Evolutionary conservation across 208 protist genomes (phyloP).

Genomic region (Trichomonas gallinae): DNA sequence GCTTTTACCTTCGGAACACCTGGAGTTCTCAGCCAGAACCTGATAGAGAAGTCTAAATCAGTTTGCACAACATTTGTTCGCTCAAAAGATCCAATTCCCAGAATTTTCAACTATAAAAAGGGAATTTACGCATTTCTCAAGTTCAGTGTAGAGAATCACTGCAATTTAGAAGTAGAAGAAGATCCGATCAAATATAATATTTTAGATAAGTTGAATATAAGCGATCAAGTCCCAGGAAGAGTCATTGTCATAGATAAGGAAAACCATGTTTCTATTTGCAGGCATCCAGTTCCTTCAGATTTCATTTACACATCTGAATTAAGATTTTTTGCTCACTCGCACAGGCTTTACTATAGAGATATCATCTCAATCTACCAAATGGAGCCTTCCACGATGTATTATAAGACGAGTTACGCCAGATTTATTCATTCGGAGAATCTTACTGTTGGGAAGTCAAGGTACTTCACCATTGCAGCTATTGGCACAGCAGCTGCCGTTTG

Average conservation of each 20-base stretch:
- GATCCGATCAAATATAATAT: not conserved
- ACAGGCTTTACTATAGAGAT: not conserved
- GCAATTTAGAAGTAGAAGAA: not conserved
- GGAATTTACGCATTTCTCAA: not conserved
- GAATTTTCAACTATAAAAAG: not conserved
- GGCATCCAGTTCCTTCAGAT: not conserved
- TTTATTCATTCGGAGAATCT: not conserved
- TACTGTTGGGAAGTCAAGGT: not conserved
- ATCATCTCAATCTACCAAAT: not conserved
- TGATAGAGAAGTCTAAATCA: not conserved
- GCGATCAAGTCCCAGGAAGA: not conserved
- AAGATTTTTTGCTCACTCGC: not conserved
- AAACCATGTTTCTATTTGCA: not conserved
- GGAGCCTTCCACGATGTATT: not conserved
- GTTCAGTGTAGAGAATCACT: not conserved
- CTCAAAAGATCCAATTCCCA: not conserved
- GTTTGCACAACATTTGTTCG: not conserved
- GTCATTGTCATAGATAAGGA: not conserved
- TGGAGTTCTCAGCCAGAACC: not conserved
- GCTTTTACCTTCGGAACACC: not conserved
- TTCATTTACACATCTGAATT: not conserved
- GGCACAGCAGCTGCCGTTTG: not conserved
- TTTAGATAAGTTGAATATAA: not conserved
- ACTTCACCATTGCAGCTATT: not conserved
- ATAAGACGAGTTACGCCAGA: not conserved